Evolutionary conservation across 2,329 filamentous ascomycete species (phyloP).

Genomic region (Fusarium algeriense): DNA sequence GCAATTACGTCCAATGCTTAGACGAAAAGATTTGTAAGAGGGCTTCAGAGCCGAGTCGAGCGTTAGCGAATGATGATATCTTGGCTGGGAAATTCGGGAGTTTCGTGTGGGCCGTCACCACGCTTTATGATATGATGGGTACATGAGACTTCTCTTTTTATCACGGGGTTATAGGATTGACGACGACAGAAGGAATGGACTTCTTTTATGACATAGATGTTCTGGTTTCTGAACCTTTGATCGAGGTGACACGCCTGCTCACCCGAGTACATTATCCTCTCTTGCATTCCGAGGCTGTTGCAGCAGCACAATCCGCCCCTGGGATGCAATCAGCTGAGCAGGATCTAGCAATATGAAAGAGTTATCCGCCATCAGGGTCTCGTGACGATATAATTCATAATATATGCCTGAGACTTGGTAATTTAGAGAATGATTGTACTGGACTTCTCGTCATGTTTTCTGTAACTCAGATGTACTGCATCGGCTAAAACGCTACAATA

Average conservation of each 20-base stretch:
- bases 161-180: slow-evolving; percentile 31
- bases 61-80: slow-evolving; percentile 47
- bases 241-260: slow-evolving; percentile 10
- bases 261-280: slow-evolving; percentile 28
- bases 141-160: slow-evolving; percentile 40
- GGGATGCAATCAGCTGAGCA: not conserved
- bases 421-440: not conserved
- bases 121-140: slow-evolving; percentile 45
- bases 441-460: not conserved
- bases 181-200: slow-evolving; percentile 27
- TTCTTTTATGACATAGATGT: slow-evolving; percentile 19
- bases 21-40: slow-evolving; percentile 39
- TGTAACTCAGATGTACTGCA: not conserved
- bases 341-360: not conserved
- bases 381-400: not conserved
- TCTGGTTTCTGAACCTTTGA: slow-evolving; percentile 22
- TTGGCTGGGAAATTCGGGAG: slow-evolving; percentile 45
- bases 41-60: slow-evolving; percentile 47
- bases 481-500: slow-evolving; percentile 3
- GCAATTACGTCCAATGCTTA: slow-evolving; percentile 7
- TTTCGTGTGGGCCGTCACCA: slow-evolving; percentile 46
- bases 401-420: not conserved
- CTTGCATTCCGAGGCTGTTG: slow-evolving; percentile 2
- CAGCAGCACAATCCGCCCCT: not conserved
- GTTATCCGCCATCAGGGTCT: not conserved